A percentile compares a stretch with the other conserved stretches of the same genome.
phyloP scores from a whole-genome alignment of 805 yeast genomes.

The Lachancea waltii region DNA sequence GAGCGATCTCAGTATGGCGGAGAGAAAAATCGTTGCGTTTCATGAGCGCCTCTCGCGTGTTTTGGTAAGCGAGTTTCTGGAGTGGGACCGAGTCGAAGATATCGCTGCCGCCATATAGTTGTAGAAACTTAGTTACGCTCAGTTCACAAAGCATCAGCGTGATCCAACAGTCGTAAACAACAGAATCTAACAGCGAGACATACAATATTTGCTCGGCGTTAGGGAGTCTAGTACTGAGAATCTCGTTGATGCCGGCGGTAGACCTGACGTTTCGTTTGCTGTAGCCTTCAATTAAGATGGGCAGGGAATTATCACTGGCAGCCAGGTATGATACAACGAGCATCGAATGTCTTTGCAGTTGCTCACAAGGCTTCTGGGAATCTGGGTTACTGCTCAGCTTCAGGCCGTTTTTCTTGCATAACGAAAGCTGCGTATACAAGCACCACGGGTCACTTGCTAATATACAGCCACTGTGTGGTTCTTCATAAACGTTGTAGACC shows the following conservation, averaged over 20 bases:
- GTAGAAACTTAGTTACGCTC: conserved; percentile 14
- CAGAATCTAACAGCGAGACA: conserved; percentile 40
- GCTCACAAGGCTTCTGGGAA: conserved; percentile 2
- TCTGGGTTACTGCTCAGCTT: conserved; percentile 36
- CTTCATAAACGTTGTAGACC: conserved; percentile 41
- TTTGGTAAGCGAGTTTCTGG: background rate
- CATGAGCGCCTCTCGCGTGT: conserved; percentile 12
- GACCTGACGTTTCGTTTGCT: conserved; percentile 34
- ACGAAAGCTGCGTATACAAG: conserved; percentile 39
- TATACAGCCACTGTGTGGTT: conserved; percentile 21
- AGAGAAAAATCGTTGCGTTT: conserved; percentile 33
- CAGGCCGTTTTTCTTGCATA: conserved; percentile 40
- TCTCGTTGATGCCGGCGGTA: conserved; percentile 33
- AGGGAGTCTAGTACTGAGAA: conserved; percentile 31
- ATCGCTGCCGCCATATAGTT: conserved; percentile 18
- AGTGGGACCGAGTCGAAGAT: background rate
- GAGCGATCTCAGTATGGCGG: conserved; percentile 32
- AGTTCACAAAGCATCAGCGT: conserved; percentile 27
- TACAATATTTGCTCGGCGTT: conserved; percentile 33
- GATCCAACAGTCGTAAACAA: conserved; percentile 48
- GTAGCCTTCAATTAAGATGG: conserved; percentile 48
- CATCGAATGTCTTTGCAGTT: conserved; percentile 30
- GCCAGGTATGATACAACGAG: conserved; percentile 44
- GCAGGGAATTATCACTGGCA: conserved; percentile 44
- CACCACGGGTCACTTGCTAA: conserved; percentile 58